Percentiles rank a stretch among this genome's conserved stretches.
Conservation (phyloP, 208 protist species). For the Endotrypanum monterogeii region DNA sequence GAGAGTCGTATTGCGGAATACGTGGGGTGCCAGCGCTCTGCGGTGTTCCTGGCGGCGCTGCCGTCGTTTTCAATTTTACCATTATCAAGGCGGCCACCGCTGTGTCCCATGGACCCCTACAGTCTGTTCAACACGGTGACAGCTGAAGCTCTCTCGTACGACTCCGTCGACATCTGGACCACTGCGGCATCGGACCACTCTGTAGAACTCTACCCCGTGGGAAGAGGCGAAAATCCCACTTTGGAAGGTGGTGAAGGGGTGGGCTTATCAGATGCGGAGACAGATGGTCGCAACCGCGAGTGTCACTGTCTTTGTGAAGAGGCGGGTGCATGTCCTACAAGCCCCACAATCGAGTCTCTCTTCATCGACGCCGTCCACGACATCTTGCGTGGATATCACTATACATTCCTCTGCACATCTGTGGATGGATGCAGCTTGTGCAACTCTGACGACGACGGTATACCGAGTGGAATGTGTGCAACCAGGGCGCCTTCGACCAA, state of each 20-base stretch:
- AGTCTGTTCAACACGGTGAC: slow-evolving; percentile 21
- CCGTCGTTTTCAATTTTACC: background rate
- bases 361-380: slow-evolving; percentile 18
- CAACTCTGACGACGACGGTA: background rate
- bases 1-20: slow-evolving; percentile 22
- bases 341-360: slow-evolving; percentile 10
- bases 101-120: slow-evolving; percentile 23
- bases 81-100: background rate
- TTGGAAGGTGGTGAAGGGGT: background rate
- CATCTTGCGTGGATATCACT: slow-evolving; percentile 20
- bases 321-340: background rate
- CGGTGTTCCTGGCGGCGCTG: slow-evolving; percentile 8
- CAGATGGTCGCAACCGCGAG: background rate
- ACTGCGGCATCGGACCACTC: background rate
- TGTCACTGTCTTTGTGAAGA: slow-evolving; percentile 9
- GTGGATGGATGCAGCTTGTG: background rate
- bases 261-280: background rate
- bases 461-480: background rate
- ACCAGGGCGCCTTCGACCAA: background rate
- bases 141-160: slow-evolving; percentile 15
- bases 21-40: slow-evolving; percentile 21
- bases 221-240: background rate
- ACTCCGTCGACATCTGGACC: slow-evolving; percentile 12
- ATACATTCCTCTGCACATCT: slow-evolving; percentile 22
- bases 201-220: background rate